Evolutionary conservation across 345 rosid genomes (phyloP).

Genomic region (Citrus australasica): DNA sequence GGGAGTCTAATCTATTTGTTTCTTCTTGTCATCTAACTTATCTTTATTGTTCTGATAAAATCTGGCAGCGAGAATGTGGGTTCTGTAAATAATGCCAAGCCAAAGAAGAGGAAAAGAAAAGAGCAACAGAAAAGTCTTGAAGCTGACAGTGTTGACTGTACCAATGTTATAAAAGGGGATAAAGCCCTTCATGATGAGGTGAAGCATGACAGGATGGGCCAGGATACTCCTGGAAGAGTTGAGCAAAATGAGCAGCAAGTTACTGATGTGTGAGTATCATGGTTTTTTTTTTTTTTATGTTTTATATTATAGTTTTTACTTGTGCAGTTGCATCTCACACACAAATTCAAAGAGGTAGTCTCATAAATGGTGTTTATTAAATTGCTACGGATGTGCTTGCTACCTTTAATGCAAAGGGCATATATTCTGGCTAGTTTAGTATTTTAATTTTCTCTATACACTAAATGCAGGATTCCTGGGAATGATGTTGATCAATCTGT

Average conservation of each 20-base stretch:
- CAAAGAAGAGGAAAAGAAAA: slow-evolving; percentile 21
- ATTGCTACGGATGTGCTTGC: not conserved
- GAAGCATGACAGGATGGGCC: not conserved
- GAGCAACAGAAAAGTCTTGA: not conserved
- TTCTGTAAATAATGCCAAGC: slow-evolving; percentile 10
- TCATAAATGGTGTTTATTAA: not conserved
- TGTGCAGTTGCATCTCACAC: not conserved
- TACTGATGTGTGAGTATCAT: slow-evolving; percentile 19
- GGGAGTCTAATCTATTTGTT: not conserved
- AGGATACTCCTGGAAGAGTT: not conserved
- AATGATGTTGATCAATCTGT: not conserved
- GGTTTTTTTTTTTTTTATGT: not conserved
- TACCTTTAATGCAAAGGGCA: not conserved
- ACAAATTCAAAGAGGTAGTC: not conserved
- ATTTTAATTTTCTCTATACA: not conserved
- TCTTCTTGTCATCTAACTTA: not conserved
- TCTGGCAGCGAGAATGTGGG: not conserved
- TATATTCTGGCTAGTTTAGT: not conserved
- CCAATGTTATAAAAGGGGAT: not conserved
- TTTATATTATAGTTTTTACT: not conserved
- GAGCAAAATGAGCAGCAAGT: slow-evolving; percentile 27
- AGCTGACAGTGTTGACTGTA: not conserved
- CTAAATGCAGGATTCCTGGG: slow-evolving; percentile 4
- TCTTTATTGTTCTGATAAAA: not conserved
- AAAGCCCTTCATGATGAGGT: not conserved